A percentile compares a stretch with the other conserved stretches of the same genome.
Evolutionary conservation across 148 eudicot genomes (phyloP).

Genomic region (Camellia japonica): DNA sequence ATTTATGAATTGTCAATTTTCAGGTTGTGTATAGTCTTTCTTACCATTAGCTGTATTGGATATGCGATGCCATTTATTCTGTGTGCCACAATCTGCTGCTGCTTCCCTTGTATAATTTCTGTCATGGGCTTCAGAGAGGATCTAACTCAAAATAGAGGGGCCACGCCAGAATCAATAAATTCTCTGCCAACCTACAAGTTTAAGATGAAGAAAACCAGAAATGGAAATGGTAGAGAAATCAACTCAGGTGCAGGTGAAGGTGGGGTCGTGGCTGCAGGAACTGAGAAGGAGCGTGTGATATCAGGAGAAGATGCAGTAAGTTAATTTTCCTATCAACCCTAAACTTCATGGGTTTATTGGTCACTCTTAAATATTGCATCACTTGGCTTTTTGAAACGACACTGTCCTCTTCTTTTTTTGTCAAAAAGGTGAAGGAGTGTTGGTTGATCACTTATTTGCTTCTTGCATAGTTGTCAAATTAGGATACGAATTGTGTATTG

Average conservation of each 20-base stretch:
- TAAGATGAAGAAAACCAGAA: conserved; percentile 64
- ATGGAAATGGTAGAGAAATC: conserved; percentile 28
- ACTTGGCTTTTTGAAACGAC: not conserved
- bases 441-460: not conserved
- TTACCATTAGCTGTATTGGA: conserved; percentile 78
- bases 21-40: conserved; percentile 87
- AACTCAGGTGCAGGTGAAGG: conserved; percentile 31
- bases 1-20: conserved; percentile 13
- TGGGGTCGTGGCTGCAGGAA: conserved; percentile 70
- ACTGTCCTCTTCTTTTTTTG: not conserved
- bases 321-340: not conserved
- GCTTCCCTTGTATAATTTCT: conserved; percentile 87
- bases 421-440: not conserved
- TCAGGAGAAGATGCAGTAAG: conserved; percentile 88
- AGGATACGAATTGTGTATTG: not conserved
- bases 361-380: not conserved
- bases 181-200: conserved; percentile 76
- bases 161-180: conserved; percentile 74
- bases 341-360: not conserved
- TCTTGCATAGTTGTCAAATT: not conserved
- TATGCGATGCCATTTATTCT: conserved; percentile 91
- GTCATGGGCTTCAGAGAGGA: conserved; percentile 86
- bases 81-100: conserved; percentile 89
- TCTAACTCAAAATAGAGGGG: conserved; percentile 68
- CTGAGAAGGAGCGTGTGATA: conserved; percentile 68